Evolutionary conservation across 2,329 filamentous ascomycete genomes (phyloP), one percentile per base, ranked within the genome.

Genomic region (Phaeosphaeriaceae sp.): DNA sequence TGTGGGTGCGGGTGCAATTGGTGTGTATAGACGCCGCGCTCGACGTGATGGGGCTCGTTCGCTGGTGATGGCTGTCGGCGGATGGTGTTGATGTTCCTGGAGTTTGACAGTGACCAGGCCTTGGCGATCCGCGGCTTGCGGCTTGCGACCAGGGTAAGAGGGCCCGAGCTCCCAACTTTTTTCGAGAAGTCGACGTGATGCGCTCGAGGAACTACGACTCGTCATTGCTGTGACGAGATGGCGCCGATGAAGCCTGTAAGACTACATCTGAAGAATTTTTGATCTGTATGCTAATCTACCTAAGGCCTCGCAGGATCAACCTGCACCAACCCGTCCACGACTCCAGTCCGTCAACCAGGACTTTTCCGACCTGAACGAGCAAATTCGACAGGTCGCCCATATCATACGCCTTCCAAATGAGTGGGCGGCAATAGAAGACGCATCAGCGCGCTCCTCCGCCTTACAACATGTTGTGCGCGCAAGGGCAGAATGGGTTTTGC

Each of bases 401-500:
- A 78, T 80, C 52, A 67, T 79, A 74, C 74, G 77, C 49, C 71
- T 79, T 40, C 74, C 76, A 17, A 61, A 70, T 40, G 54, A 64
- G 19, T 76, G 69, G 77, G 69, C 60, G 49, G 52, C 28, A 7
- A 52, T 66, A 24, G 19, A 50, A 32, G 63, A 65, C 11, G 54
- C 61, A 2, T 55, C 60, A 1, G 23, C 40, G 10, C 65, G 68
- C 21, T 47, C 53, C 5, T 40, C 49, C 0, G 48, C 64, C 43
- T 55, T 62, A 30, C 61, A 59, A 30, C 51, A 52, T 10, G 55
- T 74, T 10, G 69, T 73, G 21, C 62, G 65, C 42, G 69, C 76
- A 24, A 62, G 86, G 69, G 85, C 88, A 68, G 88, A 91, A 79
- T 91, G 88, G 87, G 82, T 89, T 15, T 72, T 90, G 57, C 84